A percentile compares a stretch with the other conserved stretches of the same genome.
Conservation (phyloP, 1,284 basidiomycete species). For the Trichosporon ovoides region DNA sequence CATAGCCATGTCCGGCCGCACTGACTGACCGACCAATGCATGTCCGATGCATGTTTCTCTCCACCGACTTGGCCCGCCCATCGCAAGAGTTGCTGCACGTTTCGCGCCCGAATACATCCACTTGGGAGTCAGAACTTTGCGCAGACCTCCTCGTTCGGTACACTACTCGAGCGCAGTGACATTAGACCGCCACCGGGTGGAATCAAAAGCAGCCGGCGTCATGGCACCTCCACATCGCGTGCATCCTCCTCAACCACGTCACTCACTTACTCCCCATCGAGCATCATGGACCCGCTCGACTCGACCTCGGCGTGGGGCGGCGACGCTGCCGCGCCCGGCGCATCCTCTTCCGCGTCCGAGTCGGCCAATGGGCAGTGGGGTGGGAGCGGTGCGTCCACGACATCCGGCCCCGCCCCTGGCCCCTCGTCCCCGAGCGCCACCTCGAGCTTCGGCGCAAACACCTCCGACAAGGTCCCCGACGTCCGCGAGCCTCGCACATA, state of each 20-base stretch:
- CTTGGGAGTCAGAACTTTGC: too few species aligned
- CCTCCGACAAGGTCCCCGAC: constrained; percentile 13
- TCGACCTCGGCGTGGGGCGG: constrained; percentile 1
- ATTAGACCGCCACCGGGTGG: not conserved
- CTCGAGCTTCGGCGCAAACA: not conserved
- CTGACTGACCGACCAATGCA: too few species aligned
- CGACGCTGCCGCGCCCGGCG: not conserved
- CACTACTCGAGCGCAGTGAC: too few species aligned
- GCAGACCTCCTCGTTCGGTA: too few species aligned
- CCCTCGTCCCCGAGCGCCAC: not conserved
- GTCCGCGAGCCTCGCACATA: constrained; percentile 39
- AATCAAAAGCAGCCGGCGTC: not conserved
- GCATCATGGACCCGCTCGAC: not conserved
- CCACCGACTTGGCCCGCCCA: too few species aligned
- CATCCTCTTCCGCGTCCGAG: not conserved
- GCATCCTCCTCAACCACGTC: not conserved
- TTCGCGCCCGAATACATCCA: too few species aligned
- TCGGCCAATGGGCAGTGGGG: not conserved
- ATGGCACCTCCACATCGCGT: not conserved
- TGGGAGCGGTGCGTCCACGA: not conserved
- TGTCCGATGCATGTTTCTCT: too few species aligned
- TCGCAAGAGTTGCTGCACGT: too few species aligned
- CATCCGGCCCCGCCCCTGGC: not conserved
- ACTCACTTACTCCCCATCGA: not conserved
- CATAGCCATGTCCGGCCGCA: not conserved